Evolutionary conservation across 495 filamentous ascomycete species (phyloP), one percentile per base, ranked within the genome.

Genomic region (Pyronema omphalodes): DNA sequence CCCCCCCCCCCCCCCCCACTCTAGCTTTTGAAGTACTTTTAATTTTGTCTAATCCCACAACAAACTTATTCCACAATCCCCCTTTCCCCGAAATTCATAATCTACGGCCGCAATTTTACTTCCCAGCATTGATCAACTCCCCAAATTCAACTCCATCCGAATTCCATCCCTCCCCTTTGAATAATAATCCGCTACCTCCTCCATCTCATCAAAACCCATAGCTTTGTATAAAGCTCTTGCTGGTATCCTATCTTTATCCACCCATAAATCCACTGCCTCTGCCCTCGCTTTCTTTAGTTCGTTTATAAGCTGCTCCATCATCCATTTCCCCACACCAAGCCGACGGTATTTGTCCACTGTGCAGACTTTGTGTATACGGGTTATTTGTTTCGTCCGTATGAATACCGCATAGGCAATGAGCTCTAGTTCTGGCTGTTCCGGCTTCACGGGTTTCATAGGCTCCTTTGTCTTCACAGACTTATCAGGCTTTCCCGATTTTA

Each of bases 311-410:
- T 68, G 67, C 54, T 67, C 57, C 60, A 81, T 61, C 51, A 79
- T 67, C 60, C 67, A 65, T 56, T 65, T 69, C 43, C 73, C 78
- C 33, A 78, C 62, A 35, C 78, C 78, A 62, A 72, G 68, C 29
- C 70, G 67, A 54, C 76, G 71, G 57, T 73, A 69, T n/a, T 63
- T 50, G 56, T 73, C 69, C 29, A 68, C 61, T 12, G 80, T 75
- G 55, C 76, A 79, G 37, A 81, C 66, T 54, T 81, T 82, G 59
- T 82, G 76, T 40, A 81, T 64, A 9, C 76, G 64, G 19, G 71
- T 72, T 11, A 69, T 50, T 37, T 72, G 70, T 60, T 74, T 77
- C 49, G 72, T 71, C 35, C 73, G 69, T 29, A 74, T 70, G 61
- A 74, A 76, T 44, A 80, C 71, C 19, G 74, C 63, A 62, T 81